A percentile compares a stretch with the other conserved stretches of the same genome.
Conservation (phyloP, 768 basidiomycete species). For the Astraeus odoratus region DNA sequence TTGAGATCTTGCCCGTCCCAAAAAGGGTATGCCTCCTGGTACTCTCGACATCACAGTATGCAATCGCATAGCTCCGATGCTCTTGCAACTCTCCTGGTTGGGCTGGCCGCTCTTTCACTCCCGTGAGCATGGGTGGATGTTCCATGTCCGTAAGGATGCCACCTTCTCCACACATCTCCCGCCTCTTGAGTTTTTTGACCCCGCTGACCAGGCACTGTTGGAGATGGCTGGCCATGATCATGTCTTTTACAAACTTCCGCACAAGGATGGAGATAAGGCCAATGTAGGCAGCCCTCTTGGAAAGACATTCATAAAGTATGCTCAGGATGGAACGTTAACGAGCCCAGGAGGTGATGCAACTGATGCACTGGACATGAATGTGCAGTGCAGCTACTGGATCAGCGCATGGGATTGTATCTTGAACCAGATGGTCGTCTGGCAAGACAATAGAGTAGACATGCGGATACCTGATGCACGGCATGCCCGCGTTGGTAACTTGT, state of each 20-base stretch:
- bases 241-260: conserved; percentile 87
- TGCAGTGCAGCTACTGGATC: conserved; percentile 97
- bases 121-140: conserved; percentile 86
- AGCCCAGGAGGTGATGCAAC: conserved; percentile 77
- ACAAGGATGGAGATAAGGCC: conserved; percentile 89
- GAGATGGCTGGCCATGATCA: conserved; percentile 39
- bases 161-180: conserved; percentile 39
- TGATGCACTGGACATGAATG: conserved; percentile 86
- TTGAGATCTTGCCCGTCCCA: conserved; percentile 78
- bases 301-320: conserved; percentile 84
- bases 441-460: conserved; percentile 43
- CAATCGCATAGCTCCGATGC: conserved; percentile 74
- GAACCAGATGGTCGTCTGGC: conserved; percentile 92
- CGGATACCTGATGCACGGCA: conserved; percentile 40
- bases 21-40: conserved; percentile 58
- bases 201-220: conserved; percentile 51
- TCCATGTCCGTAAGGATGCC: conserved; percentile 57
- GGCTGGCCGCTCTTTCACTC: conserved; percentile 82
- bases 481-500: conserved; percentile 6
- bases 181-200: conserved; percentile 55
- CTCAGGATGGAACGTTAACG: conserved; percentile 79
- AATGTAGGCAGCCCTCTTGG: conserved; percentile 93
- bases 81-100: conserved; percentile 83
- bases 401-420: conserved; percentile 85
- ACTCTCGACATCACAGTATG: conserved; percentile 81